A percentile compares a stretch with the other conserved stretches of the same genome.
phyloP scores from a whole-genome alignment of 306 rosid species.

The Cucurbita pepo region DNA sequence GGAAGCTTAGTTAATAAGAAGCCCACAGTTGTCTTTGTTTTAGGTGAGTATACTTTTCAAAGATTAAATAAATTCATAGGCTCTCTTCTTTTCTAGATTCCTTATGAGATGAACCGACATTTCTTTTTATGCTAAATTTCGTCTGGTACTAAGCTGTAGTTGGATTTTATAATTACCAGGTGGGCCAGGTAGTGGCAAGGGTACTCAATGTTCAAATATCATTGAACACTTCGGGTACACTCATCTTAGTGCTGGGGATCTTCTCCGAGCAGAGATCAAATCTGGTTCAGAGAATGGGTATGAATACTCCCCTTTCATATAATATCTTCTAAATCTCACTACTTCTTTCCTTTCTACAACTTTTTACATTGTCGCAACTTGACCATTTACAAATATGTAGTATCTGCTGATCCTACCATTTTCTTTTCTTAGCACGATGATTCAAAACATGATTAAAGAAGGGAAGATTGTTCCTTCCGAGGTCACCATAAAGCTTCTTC shows the following conservation, averaged over 20 bases:
- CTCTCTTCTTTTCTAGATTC: not conserved
- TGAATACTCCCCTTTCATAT: not conserved
- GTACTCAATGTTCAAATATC: slow-evolving; percentile 84
- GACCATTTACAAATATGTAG: not conserved
- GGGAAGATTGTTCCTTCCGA: slow-evolving; percentile 94
- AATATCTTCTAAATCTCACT: not conserved
- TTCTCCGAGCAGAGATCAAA: slow-evolving; percentile 83
- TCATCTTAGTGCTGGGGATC: slow-evolving; percentile 99
- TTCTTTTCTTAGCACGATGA: slow-evolving; percentile 56
- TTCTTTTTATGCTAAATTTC: not conserved
- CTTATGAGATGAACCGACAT: not conserved
- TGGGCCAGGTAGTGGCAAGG: slow-evolving; percentile 99
- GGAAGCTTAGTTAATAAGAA: slow-evolving; percentile 45
- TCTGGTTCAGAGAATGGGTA: slow-evolving; percentile 99
- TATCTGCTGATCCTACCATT: slow-evolving; percentile 6
- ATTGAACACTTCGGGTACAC: slow-evolving; percentile 59
- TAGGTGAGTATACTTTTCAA: slow-evolving; percentile 41
- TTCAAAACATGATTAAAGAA: slow-evolving; percentile 83
- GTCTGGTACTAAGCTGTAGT: slow-evolving; percentile 8
- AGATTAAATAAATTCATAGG: not conserved
- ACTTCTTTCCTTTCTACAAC: not conserved
- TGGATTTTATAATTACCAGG: slow-evolving; percentile 33
- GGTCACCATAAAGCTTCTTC: slow-evolving; percentile 87
- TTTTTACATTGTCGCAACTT: not conserved
- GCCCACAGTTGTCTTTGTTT: slow-evolving; percentile 80